A percentile compares a stretch with the other conserved stretches of the same genome.
phyloP scores from a whole-genome alignment of 441 rosid genomes.

The Biscutella laevigata region DNA sequence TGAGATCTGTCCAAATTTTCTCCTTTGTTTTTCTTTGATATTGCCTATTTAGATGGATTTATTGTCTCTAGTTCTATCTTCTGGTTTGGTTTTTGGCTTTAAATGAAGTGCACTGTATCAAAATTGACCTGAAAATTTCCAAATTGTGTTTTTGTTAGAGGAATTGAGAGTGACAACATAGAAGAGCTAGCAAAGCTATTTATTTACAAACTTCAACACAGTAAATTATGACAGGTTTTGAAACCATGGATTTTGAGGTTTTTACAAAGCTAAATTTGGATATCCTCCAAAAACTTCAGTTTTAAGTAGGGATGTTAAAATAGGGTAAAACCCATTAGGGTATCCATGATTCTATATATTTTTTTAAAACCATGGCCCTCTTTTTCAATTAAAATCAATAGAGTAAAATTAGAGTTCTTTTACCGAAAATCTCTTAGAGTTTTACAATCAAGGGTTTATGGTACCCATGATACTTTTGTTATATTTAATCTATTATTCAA shows the following conservation, averaged over 20 bases:
- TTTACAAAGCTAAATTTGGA: neutral
- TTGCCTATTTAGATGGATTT: neutral
- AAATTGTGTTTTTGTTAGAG: neutral
- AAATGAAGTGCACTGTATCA: neutral
- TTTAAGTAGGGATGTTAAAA: no score
- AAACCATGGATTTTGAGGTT: conserved; percentile 4
- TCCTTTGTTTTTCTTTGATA: neutral
- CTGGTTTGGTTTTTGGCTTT: neutral
- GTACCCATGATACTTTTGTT: no score
- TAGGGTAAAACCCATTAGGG: no score
- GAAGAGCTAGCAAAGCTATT: neutral
- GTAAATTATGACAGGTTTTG: conserved; percentile 1
- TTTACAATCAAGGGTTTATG: no score
- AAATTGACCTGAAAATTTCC: neutral
- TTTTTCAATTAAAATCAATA: no score
- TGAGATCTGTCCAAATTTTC: conserved; percentile 14
- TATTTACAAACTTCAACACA: neutral
- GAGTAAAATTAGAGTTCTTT: no score
- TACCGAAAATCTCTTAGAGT: no score
- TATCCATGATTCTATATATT: no score
- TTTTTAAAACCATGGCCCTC: no score
- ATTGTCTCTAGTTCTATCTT: neutral
- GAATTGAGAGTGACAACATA: neutral
- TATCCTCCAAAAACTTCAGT: neutral
- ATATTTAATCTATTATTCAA: no score